Evolutionary conservation across 2,329 filamentous ascomycete species (phyloP).

Genomic region (Fusarium equiseti): DNA sequence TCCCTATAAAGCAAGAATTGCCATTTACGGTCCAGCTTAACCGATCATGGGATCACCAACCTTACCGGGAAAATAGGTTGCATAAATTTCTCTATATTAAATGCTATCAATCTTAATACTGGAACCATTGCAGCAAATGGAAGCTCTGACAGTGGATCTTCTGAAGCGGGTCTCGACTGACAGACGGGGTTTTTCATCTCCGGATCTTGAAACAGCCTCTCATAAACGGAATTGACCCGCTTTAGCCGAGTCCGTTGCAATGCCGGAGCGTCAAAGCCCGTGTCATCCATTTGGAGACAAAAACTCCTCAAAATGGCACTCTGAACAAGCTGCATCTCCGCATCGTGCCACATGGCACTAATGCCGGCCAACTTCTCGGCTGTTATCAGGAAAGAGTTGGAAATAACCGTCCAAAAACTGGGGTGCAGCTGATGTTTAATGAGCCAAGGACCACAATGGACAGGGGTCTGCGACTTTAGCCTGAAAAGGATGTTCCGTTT

Average conservation of each 20-base stretch:
- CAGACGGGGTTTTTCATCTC: slow-evolving; percentile 12
- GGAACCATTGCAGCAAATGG: fast-evolving
- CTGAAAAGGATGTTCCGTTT: slow-evolving; percentile 9
- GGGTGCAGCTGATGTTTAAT: slow-evolving; percentile 2
- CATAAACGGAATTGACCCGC: background rate
- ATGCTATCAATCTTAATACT: background rate
- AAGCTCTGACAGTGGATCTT: fast-evolving
- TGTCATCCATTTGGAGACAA: slow-evolving; percentile 4
- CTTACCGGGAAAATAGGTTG: background rate
- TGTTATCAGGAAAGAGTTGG: background rate
- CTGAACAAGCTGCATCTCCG: background rate
- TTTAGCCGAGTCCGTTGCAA: slow-evolving; percentile 18
- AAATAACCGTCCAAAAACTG: background rate
- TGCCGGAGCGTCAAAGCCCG: slow-evolving; percentile 25
- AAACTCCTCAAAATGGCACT: background rate
- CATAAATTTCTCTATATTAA: background rate
- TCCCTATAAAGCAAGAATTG: background rate
- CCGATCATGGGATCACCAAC: background rate
- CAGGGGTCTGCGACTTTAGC: slow-evolving; percentile 15
- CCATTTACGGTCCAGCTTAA: background rate
- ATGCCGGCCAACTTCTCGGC: slow-evolving; percentile 2
- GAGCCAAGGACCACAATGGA: background rate
- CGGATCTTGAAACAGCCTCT: slow-evolving; percentile 10
- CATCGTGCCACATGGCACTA: slow-evolving; percentile 24
- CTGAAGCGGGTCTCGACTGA: background rate